Evolutionary conservation across 768 basidiomycete genomes (phyloP).

Genomic region (Pholiota conissans): DNA sequence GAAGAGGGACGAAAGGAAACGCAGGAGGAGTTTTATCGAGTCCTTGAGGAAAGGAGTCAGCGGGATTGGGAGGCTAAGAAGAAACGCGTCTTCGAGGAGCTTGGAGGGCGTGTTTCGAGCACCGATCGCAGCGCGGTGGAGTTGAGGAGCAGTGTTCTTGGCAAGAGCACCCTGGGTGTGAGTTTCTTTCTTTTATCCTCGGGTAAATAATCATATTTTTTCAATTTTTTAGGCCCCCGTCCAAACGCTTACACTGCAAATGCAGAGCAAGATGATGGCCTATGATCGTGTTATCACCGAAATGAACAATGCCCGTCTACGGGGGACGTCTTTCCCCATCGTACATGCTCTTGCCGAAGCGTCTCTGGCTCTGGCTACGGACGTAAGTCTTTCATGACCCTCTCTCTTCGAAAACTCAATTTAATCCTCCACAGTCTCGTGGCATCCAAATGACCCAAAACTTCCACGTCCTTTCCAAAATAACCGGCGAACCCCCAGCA

Average conservation of each 20-base stretch:
- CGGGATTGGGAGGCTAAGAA: slow-evolving; percentile 92
- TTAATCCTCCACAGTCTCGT: slow-evolving; percentile 35
- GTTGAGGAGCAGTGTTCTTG: slow-evolving; percentile 61
- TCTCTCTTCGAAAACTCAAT: neutral
- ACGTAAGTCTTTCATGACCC: slow-evolving; percentile 40
- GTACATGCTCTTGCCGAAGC: slow-evolving; percentile 72
- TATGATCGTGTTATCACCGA: slow-evolving; percentile 84
- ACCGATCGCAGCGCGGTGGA: slow-evolving; percentile 60
- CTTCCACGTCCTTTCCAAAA: slow-evolving; percentile 74
- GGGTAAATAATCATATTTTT: neutral
- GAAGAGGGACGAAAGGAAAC: slow-evolving; percentile 88
- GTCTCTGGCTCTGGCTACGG: slow-evolving; percentile 54
- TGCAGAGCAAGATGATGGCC: slow-evolving; percentile 95
- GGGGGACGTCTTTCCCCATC: slow-evolving; percentile 74
- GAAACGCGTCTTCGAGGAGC: slow-evolving; percentile 85
- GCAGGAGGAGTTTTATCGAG: slow-evolving; percentile 80
- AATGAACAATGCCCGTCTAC: slow-evolving; percentile 72
- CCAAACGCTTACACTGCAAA: slow-evolving; percentile 67
- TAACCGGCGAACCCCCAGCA: slow-evolving; percentile 73
- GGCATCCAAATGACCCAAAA: slow-evolving; percentile 65
- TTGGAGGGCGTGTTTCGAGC: slow-evolving; percentile 65
- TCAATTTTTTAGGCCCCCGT: slow-evolving; percentile 31
- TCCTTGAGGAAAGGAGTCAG: slow-evolving; percentile 71
- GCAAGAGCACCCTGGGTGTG: slow-evolving; percentile 56
- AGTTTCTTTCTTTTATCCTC: slow-evolving; percentile 14